Conservation (phyloP, 805 yeast genomes). For the Pichia cephalocereana region DNA sequence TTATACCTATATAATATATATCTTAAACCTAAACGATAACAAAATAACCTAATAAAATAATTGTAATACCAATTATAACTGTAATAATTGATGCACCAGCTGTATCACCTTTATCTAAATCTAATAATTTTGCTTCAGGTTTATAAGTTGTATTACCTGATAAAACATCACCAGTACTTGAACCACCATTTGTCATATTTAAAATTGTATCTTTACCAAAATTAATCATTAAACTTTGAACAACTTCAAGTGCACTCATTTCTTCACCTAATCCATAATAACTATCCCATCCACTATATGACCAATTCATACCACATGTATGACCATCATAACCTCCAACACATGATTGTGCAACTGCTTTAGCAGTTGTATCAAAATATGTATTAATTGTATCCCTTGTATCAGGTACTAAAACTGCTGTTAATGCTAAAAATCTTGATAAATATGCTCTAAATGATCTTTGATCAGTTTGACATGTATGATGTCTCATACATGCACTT, state of each 20-base stretch:
- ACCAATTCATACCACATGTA: slow-evolving; percentile 73
- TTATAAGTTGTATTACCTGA: slow-evolving; percentile 49
- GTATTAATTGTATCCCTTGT: slow-evolving; percentile 30
- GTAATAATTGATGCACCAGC: slow-evolving; percentile 71
- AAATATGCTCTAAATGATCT: slow-evolving; percentile 86
- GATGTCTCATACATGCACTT: slow-evolving; percentile 66
- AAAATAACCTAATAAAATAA: slow-evolving; percentile 20
- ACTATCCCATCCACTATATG: slow-evolving; percentile 50
- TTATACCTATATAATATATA: neutral
- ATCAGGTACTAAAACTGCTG: slow-evolving; percentile 63
- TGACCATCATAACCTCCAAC: slow-evolving; percentile 66
- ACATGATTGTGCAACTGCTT: slow-evolving; percentile 63
- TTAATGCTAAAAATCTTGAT: slow-evolving; percentile 62
- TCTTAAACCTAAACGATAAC: slow-evolving; percentile 6
- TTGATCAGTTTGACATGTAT: slow-evolving; percentile 75
- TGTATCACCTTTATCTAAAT: slow-evolving; percentile 36
- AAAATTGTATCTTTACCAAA: slow-evolving; percentile 41
- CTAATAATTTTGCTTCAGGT: slow-evolving; percentile 31
- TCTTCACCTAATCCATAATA: slow-evolving; percentile 72
- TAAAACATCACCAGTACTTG: slow-evolving; percentile 43
- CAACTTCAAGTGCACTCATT: slow-evolving; percentile 60
- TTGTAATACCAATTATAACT: slow-evolving; percentile 36
- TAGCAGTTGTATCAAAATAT: slow-evolving; percentile 41
- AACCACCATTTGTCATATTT: slow-evolving; percentile 27
- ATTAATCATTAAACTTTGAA: slow-evolving; percentile 38